A percentile compares a stretch with the other conserved stretches of the same genome.
phyloP scores from a whole-genome alignment of 2,329 filamentous ascomycete genomes.

The Ilyonectria sp. region DNA sequence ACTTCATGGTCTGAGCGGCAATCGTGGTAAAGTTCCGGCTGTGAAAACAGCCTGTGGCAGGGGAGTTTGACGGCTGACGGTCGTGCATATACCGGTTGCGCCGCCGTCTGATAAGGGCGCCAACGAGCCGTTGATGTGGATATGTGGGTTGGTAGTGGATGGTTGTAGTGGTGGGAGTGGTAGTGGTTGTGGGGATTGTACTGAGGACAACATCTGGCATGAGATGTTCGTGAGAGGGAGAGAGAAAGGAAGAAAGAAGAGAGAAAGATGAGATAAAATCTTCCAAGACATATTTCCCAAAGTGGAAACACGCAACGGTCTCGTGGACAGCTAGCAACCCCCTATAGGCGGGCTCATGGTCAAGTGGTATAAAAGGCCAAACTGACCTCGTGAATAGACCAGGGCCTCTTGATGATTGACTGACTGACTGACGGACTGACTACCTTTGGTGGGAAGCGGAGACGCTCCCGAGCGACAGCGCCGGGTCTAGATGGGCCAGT shows the following conservation, averaged over 20 bases:
- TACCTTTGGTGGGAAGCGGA: background rate
- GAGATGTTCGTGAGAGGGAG: background rate
- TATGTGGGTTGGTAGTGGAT: conserved; percentile 5
- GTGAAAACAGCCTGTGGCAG: conserved; percentile 11
- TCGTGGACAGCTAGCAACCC: background rate
- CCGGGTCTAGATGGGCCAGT: conserved; percentile 38
- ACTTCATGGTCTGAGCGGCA: conserved; percentile 9
- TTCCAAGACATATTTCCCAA: background rate
- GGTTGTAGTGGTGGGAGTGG: background rate
- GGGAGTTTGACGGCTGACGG: conserved; percentile 17
- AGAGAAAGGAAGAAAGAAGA: background rate
- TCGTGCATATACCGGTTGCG: conserved; percentile 6
- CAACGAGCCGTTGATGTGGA: conserved; percentile 12
- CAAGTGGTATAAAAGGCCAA: background rate
- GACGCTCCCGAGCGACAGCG: conserved; percentile 20
- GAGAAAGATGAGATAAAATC: background rate
- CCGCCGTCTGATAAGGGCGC: conserved; percentile 26
- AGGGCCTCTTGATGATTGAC: background rate
- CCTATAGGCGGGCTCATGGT: background rate
- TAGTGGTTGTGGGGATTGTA: conserved; percentile 4
- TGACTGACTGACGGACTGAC: background rate
- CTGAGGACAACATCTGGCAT: conserved; percentile 16
- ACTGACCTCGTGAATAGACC: background rate
- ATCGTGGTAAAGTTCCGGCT: conserved; percentile 7
- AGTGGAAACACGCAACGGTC: background rate